A percentile compares a stretch with the other conserved stretches of the same genome.
phyloP scores from a whole-genome alignment of 768 basidiomycete genomes.

The Boletus huronensis region DNA sequence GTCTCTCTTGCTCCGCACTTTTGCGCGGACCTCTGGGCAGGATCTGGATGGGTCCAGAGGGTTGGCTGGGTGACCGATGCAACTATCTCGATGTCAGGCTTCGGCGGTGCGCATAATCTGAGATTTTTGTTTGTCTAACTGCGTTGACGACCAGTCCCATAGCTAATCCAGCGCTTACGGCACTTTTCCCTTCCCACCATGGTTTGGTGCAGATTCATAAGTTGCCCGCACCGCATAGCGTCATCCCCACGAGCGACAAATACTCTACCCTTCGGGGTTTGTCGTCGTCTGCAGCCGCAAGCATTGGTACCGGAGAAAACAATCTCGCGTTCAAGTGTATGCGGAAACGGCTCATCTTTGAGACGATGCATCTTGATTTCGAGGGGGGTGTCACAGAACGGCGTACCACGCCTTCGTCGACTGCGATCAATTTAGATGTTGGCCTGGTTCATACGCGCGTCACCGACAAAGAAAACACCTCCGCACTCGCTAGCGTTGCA shows the following conservation, averaged over 20 bases:
- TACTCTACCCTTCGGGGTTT: conserved; percentile 83
- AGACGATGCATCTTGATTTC: conserved; percentile 85
- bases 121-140: background rate
- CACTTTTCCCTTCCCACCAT: conserved; percentile 79
- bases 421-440: conserved; percentile 18
- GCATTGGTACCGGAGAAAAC: conserved; percentile 82
- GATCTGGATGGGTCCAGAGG: conserved; percentile 70
- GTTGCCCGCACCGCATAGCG: conserved; percentile 69
- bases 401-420: conserved; percentile 52
- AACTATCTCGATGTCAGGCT: conserved; percentile 69
- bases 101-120: conserved; percentile 57
- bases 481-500: conserved; percentile 37
- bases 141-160: conserved; percentile 13
- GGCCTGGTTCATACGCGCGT: conserved; percentile 18
- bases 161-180: conserved; percentile 76
- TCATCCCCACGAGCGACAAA: conserved; percentile 76
- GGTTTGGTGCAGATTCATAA: conserved; percentile 78
- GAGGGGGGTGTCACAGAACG: conserved; percentile 83
- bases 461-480: conserved; percentile 12
- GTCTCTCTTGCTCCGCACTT: conserved; percentile 63
- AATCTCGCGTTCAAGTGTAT: conserved; percentile 94
- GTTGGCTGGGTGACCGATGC: conserved; percentile 79
- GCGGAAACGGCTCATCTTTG: conserved; percentile 81
- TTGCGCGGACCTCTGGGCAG: conserved; percentile 56
- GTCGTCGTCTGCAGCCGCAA: conserved; percentile 46